Percentiles rank a stretch among this genome's conserved stretches.
Evolutionary conservation across 2,329 filamentous ascomycete genomes (phyloP).

Genomic region (Neonectria sp.): DNA sequence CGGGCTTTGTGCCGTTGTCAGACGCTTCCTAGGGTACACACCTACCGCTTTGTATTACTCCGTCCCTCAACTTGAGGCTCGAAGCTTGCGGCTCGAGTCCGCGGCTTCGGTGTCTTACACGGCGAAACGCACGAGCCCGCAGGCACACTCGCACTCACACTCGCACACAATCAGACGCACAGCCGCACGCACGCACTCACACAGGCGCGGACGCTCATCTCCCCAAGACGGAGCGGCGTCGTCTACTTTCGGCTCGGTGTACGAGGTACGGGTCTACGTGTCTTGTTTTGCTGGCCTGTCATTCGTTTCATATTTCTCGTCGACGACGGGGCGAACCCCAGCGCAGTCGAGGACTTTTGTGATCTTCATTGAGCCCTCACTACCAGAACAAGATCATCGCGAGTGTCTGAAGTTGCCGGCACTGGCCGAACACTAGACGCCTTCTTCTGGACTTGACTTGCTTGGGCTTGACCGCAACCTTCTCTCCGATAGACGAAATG

Average conservation of each 20-base stretch:
- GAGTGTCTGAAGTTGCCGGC: too few species aligned
- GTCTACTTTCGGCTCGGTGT: slow-evolving; percentile 34
- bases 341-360: slow-evolving; percentile 15
- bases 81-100: slow-evolving; percentile 17
- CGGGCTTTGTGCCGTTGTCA: slow-evolving; percentile 23
- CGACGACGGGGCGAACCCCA: slow-evolving; percentile 18
- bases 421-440: slow-evolving; percentile 1
- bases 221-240: slow-evolving; percentile 36
- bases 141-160: background rate
- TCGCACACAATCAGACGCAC: slow-evolving; percentile 3
- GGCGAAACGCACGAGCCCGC: slow-evolving; percentile 37
- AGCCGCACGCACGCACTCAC: slow-evolving; percentile 16
- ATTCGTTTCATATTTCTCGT: slow-evolving; percentile 42
- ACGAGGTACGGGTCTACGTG: slow-evolving; percentile 37
- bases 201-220: slow-evolving; percentile 39
- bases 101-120: slow-evolving; percentile 33
- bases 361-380: slow-evolving; percentile 7
- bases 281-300: slow-evolving; percentile 43
- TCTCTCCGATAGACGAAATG: slow-evolving; percentile 20
- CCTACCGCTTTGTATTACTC: background rate
- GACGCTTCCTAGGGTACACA: slow-evolving; percentile 12
- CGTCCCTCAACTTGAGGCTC: background rate
- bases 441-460: background rate
- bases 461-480: background rate
- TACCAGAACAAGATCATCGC: slow-evolving; percentile 2